Evolutionary conservation across 129 eudicot species (phyloP).

Genomic region (Tagetes erecta): DNA sequence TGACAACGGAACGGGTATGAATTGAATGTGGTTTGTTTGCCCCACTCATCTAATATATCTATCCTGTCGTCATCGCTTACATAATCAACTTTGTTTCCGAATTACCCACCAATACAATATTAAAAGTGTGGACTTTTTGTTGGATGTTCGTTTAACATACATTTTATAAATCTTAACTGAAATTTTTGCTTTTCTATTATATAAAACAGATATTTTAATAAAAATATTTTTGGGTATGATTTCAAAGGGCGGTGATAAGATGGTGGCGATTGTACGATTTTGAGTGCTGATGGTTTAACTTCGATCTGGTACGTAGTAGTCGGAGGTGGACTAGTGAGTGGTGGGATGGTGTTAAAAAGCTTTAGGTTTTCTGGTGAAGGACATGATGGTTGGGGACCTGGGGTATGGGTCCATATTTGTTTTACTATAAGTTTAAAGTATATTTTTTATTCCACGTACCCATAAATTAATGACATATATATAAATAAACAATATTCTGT

Average conservation of each 20-base stretch:
- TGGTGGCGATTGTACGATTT: no score
- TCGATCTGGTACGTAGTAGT: no score
- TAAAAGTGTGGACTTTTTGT: background rate
- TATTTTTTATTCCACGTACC: no score
- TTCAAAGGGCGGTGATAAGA: no score
- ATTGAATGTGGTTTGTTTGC: background rate
- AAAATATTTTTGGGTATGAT: no score
- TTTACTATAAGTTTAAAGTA: no score
- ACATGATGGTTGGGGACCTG: no score
- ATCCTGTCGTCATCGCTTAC: conserved; percentile 41
- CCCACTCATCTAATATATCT: background rate
- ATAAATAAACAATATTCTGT: background rate
- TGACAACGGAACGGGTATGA: background rate
- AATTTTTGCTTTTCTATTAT: background rate
- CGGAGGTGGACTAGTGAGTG: no score
- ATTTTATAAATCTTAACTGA: background rate
- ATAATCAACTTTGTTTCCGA: conserved; percentile 15
- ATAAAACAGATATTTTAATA: background rate
- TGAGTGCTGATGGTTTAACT: no score
- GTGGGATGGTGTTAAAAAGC: no score
- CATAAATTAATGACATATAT: background rate
- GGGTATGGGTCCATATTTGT: no score
- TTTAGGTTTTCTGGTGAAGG: no score
- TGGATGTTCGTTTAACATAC: background rate
- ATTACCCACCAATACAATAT: background rate